Conservation (phyloP, 2,329 filamentous ascomycete species). For the Paracorniculantispora psalliotae region DNA sequence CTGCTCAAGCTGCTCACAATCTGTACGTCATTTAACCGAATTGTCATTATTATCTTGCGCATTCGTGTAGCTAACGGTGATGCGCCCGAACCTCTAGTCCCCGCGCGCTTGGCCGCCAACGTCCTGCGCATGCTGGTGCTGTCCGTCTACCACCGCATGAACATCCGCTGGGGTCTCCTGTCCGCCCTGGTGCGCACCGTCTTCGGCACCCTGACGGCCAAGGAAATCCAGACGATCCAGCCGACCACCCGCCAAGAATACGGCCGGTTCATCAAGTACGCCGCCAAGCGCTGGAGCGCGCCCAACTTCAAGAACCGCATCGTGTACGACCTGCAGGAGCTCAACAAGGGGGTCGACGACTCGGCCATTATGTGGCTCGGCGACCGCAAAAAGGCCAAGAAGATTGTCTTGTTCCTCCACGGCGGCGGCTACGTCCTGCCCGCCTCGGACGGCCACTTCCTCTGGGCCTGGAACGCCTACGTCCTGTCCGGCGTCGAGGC, state of each 20-base stretch:
- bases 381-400: slow-evolving; percentile 21
- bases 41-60: too few species aligned
- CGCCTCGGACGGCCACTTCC: slow-evolving; percentile 20
- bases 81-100: slow-evolving; percentile 13
- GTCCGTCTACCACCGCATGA: slow-evolving; percentile 17
- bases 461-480: slow-evolving; percentile 25
- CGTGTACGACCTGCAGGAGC: slow-evolving; percentile 18
- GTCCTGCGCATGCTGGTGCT: slow-evolving; percentile 15
- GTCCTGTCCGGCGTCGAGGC: slow-evolving; percentile 18
- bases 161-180: slow-evolving; percentile 13
- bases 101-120: slow-evolving; percentile 12
- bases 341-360: slow-evolving; percentile 14
- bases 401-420: slow-evolving; percentile 26
- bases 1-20: slow-evolving; percentile 16
- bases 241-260: slow-evolving; percentile 20
- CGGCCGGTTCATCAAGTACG: slow-evolving; percentile 20
- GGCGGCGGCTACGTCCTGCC: slow-evolving; percentile 25
- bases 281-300: slow-evolving; percentile 13
- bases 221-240: slow-evolving; percentile 21
- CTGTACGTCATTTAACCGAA: slow-evolving; percentile 10
- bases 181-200: slow-evolving; percentile 18
- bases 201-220: slow-evolving; percentile 19
- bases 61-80: too few species aligned
- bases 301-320: slow-evolving; percentile 15
- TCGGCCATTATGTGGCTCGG: slow-evolving; percentile 26